Evolutionary conservation across 2,329 filamentous ascomycete species (phyloP).

Genomic region (Penicillium thymicola): DNA sequence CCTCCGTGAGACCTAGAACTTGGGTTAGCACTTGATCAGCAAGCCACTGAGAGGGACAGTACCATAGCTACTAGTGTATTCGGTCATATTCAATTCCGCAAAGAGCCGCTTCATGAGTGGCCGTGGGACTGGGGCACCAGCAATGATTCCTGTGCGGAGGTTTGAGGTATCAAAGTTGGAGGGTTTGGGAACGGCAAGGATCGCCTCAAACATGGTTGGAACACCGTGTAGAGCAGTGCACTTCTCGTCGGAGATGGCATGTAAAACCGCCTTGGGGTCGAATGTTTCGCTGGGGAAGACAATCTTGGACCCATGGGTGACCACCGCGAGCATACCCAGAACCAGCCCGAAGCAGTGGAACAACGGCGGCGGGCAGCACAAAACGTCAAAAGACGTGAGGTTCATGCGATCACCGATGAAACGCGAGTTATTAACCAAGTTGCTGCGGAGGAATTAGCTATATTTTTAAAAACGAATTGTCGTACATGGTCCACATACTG

Average conservation of each 20-base stretch:
- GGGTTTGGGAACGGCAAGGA: conserved; percentile 50
- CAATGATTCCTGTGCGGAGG: conserved; percentile 73
- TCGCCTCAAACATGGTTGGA: conserved; percentile 77
- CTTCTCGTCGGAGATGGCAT: conserved; percentile 62
- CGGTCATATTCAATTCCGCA: conserved; percentile 68
- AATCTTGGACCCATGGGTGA: conserved; percentile 73
- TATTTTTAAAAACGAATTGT: not conserved
- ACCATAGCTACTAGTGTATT: conserved; percentile 66
- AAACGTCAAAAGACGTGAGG: conserved; percentile 61
- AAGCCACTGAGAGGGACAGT: not conserved
- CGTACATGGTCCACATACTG: conserved; percentile 45
- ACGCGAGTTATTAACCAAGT: conserved; percentile 60
- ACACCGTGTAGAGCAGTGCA: conserved; percentile 78
- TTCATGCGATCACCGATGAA: conserved; percentile 74
- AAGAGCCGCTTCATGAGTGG: conserved; percentile 72
- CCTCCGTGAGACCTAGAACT: conserved; percentile 64
- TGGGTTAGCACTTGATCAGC: not conserved
- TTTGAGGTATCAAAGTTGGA: conserved; percentile 48
- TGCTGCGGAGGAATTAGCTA: conserved; percentile 27
- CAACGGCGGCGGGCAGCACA: conserved; percentile 78
- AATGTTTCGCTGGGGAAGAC: conserved; percentile 75
- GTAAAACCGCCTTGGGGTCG: conserved; percentile 63
- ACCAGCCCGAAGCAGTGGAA: conserved; percentile 87
- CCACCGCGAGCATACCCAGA: conserved; percentile 66
- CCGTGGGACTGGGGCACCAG: conserved; percentile 71